Evolutionary conservation across 306 rosid genomes (phyloP), one percentile per base, ranked within the genome.

Genomic region (Fagus crenata): DNA sequence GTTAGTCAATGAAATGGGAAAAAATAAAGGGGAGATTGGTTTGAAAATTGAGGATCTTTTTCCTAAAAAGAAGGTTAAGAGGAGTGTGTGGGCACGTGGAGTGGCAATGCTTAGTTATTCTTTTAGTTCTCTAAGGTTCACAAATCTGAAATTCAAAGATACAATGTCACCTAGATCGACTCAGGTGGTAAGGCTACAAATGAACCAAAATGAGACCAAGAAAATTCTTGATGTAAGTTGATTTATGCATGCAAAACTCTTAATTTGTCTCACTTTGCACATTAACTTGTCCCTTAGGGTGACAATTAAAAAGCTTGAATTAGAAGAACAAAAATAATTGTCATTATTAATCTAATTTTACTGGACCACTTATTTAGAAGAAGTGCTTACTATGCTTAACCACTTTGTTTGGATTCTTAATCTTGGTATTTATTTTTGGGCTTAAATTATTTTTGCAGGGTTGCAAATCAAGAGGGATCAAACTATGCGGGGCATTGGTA

Each of bases 51-150:
- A 90, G 82, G 86, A 90, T 67, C 83, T 86, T 6, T 72, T 90
- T 49, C 85, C 86, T 6, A 4, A 53, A 8, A 80, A 75, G 61
- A 67, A 76, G 73, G 76, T 37, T 13, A 84, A 86, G 75, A 89
- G 87, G 53, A 53, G 73, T 4, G 43, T 87, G 18, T 84, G 89
- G 87, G 40, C 89, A n/a, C 82, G 85, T 49, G 93, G 86, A n/a
- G 4, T 82, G 43, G 86, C 87, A 73, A 61, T 90, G 87, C 75
- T 90, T 69, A 55, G 83, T 77, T 86, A 90, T 82, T 87, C 93
- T 6, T n/a, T 87, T 13, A 84, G 83, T 78, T 84, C 89, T 1
- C 60, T 87, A 1, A 72, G 89, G 69, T 72, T 82, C 12, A 74
- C 90, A 1, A 90, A 86, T 80, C 61, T 90, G 76, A 87, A 78